A percentile compares a stretch with the other conserved stretches of the same genome.
These are phyloP conservation scores for Parasarocladium wereldwijsianum DNA, from an alignment of 2,329 filamentous ascomycete genomes.

Conservation along the genomic window DNA sequence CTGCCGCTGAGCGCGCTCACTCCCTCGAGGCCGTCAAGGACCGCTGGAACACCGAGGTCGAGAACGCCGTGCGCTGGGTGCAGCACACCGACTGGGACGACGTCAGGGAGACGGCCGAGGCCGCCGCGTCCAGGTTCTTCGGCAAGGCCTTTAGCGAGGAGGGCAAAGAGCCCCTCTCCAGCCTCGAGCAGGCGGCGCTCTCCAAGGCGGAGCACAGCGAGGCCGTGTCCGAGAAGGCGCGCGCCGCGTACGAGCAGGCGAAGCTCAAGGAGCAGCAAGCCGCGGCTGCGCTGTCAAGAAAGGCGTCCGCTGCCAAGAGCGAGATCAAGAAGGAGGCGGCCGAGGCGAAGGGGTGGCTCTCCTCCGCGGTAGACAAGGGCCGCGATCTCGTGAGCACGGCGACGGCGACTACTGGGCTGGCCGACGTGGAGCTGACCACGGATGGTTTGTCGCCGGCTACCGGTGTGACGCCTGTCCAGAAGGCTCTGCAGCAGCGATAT, in stretches of 20 bases:
- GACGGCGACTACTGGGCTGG: slow-evolving; percentile 19
- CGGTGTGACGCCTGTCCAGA: slow-evolving; percentile 28
- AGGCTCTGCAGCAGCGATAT: slow-evolving; percentile 36
- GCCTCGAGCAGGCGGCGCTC: slow-evolving; percentile 15
- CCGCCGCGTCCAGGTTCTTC: slow-evolving; percentile 29
- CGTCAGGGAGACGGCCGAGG: slow-evolving; percentile 44
- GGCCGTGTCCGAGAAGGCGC: slow-evolving; percentile 18
- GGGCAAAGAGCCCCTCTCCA: slow-evolving; percentile 13
- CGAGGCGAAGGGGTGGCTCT: slow-evolving; percentile 22
- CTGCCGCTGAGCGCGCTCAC: slow-evolving; percentile 35
- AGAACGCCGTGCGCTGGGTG: slow-evolving; percentile 49
- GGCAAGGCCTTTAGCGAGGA: slow-evolving; percentile 19
- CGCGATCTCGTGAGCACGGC: slow-evolving; percentile 24
- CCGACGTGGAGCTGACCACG: slow-evolving; percentile 16
- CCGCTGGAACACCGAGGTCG: slow-evolving; percentile 63
- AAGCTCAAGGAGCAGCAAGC: slow-evolving; percentile 14
- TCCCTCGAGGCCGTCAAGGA: slow-evolving; percentile 58
- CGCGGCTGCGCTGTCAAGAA: slow-evolving; percentile 12
- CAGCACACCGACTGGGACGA: slow-evolving; percentile 52
- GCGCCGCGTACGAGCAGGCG: slow-evolving; percentile 17
- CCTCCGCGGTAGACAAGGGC: slow-evolving; percentile 23
- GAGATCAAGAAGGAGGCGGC: slow-evolving; percentile 11
- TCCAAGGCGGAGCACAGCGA: slow-evolving; percentile 19
- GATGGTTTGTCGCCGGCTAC: slow-evolving; percentile 9
- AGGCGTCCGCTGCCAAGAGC: slow-evolving; percentile 13